These are phyloP conservation scores for Trichoderma arundinaceum DNA, from an alignment of 2,329 filamentous ascomycete genomes.

Conservation along the genomic window DNA sequence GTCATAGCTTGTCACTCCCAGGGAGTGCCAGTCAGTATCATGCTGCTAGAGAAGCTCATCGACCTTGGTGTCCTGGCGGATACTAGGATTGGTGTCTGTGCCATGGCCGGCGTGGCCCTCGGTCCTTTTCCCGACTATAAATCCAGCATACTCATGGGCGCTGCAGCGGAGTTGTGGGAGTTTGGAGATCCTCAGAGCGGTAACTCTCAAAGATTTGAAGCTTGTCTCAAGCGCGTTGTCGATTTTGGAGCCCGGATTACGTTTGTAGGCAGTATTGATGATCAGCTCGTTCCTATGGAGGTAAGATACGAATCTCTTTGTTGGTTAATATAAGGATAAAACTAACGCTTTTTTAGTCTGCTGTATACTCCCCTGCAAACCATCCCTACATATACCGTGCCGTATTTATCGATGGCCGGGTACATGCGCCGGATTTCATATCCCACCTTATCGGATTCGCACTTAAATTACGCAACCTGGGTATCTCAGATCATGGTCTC, in stretches of 20 bases:
- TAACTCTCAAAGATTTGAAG: slow-evolving; percentile 81
- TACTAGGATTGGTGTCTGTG: slow-evolving; percentile 83
- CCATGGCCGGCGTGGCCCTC: slow-evolving; percentile 87
- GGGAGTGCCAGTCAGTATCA: slow-evolving; percentile 90
- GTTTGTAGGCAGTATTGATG: slow-evolving; percentile 93
- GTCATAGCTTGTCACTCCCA: slow-evolving; percentile 94
- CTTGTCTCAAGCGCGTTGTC: slow-evolving; percentile 74
- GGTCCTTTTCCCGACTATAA: slow-evolving; percentile 94
- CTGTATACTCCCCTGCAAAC: slow-evolving; percentile 80
- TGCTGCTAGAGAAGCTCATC: slow-evolving; percentile 91
- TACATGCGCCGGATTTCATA: slow-evolving; percentile 93
- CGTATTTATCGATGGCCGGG: slow-evolving; percentile 92
- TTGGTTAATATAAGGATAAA: background rate
- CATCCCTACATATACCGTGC: slow-evolving; percentile 95
- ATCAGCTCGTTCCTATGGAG: slow-evolving; percentile 93
- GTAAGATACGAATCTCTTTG: slow-evolving; percentile 49
- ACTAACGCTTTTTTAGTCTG: slow-evolving; percentile 62
- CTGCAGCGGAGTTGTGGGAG: slow-evolving; percentile 92
- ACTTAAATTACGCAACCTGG: slow-evolving; percentile 90
- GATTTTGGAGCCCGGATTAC: slow-evolving; percentile 81
- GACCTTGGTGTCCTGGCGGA: slow-evolving; percentile 82
- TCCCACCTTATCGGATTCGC: slow-evolving; percentile 91
- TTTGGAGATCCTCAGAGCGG: slow-evolving; percentile 82
- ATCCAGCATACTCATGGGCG: slow-evolving; percentile 84
- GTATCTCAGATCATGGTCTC: slow-evolving; percentile 89